phyloP scores from a whole-genome alignment of 2,329 filamentous ascomycete genomes.

The Juglanconis juglandina region DNA sequence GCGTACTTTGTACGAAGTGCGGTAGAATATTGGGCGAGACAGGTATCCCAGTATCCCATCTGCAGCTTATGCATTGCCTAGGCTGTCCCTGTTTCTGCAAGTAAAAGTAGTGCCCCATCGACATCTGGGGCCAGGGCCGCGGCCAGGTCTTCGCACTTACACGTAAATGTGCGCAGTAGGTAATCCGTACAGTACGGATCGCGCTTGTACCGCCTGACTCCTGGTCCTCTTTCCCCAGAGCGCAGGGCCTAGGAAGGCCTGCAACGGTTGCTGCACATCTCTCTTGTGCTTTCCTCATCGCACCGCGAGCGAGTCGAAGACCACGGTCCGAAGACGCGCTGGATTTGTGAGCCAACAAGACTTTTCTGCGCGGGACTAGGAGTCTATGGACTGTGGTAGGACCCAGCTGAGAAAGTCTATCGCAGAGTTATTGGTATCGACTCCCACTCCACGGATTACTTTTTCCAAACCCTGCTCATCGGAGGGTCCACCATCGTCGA shows the following conservation, averaged over 20 bases:
- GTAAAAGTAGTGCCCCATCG: not conserved
- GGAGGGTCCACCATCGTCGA: constrained; percentile 14
- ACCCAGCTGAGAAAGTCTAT: not conserved
- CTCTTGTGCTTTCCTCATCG: not conserved
- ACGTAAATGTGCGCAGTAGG: not conserved
- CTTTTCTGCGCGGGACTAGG: not conserved
- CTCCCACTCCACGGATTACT: not conserved
- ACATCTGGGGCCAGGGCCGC: not conserved
- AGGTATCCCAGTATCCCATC: not conserved
- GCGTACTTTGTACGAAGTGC: not conserved
- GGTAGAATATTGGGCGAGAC: not conserved
- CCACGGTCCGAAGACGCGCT: not conserved
- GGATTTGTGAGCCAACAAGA: not conserved
- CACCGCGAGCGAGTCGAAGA: too few relatives aligned
- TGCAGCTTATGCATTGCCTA: not conserved
- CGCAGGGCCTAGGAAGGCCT: not conserved
- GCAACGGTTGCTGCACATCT: not conserved
- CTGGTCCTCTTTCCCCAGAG: not conserved
- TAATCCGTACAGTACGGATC: not conserved
- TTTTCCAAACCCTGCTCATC: constrained; percentile 6
- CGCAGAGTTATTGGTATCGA: not conserved
- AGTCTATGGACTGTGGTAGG: too few relatives aligned
- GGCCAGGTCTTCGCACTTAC: not conserved
- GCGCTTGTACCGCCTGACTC: not conserved
- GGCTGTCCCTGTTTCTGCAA: too few relatives aligned